Evolutionary conservation across 2,329 filamentous ascomycete genomes (phyloP).

Genomic region (Periconia macrospinosa): DNA sequence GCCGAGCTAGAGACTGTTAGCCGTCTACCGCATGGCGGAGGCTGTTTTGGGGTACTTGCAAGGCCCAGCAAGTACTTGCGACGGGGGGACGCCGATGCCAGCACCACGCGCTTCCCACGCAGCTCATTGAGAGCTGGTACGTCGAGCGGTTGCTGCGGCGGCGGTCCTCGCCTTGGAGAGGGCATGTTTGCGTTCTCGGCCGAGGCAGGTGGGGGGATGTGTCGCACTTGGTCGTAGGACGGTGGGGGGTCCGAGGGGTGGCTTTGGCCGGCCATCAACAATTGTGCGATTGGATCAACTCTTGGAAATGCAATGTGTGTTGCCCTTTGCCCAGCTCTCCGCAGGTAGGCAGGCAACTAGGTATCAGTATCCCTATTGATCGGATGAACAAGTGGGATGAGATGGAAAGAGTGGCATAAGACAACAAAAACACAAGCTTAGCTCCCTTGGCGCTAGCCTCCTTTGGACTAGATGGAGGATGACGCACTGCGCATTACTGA

Average conservation of each 20-base stretch:
- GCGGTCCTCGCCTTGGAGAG: constrained; percentile 36
- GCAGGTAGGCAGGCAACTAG: too few relatives aligned
- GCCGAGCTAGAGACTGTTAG: constrained; percentile 63
- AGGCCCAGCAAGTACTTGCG: constrained; percentile 74
- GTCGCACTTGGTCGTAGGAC: constrained; percentile 41
- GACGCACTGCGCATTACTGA: too few relatives aligned
- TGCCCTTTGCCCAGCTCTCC: too few relatives aligned
- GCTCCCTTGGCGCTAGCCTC: too few relatives aligned
- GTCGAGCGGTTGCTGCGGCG: constrained; percentile 68
- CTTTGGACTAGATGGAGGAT: too few relatives aligned
- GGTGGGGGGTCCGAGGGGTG: constrained; percentile 46
- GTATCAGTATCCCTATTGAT: too few relatives aligned
- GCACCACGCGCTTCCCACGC: constrained; percentile 77
- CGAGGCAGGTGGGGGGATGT: constrained; percentile 11
- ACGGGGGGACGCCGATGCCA: constrained; percentile 87
- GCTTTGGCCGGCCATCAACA: constrained; percentile 13
- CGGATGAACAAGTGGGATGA: too few relatives aligned
- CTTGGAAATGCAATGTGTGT: too few relatives aligned
- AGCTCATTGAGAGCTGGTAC: constrained; percentile 79
- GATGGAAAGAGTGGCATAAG: too few relatives aligned
- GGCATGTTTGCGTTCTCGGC: constrained; percentile 16
- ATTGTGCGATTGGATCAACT: not conserved
- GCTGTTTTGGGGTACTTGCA: constrained; percentile 54
- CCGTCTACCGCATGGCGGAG: not conserved
- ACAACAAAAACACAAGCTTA: too few relatives aligned